Base-by-base conservation (phyloP, 352 stramenopile genomes). In the Globisporangium uncinulatum region DNA sequence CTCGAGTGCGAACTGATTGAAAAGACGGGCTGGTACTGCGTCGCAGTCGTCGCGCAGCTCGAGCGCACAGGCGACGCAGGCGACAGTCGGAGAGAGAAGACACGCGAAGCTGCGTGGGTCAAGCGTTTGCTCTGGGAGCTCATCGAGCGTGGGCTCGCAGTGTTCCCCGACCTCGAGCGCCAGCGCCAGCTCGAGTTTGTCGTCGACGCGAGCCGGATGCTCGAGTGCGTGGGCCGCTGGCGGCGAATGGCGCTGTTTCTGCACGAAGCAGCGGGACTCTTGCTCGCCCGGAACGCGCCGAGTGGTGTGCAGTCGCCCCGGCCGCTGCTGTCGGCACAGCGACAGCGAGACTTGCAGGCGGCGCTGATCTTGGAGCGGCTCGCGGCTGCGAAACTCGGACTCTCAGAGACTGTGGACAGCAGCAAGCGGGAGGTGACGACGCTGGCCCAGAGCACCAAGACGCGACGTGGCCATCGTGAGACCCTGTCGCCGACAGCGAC, bases 1-100 rank as follows among this genome's bases (percentile, higher is more conserved):
- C 73, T 95, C n/a, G 83, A 93, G 59, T 83, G 74, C 51, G 41
- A 83, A 37, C 52, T 95, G 2, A 71, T 95, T 21, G 68, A 88
- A 49, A 79, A 86, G 45, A 54, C 91, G 6, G 85, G 73, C 2
- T 87, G 74, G 69, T 91, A 92, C 44, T 93, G 91, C 51, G 73
- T 79, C 5, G 53, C 61, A 2, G 70, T 90, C n/a, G 70, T 66
- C 0, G 56, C 66, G 6, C 62, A 76, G 37, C 51, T 76, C 43
- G 51, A 61, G n/a, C 57, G 62, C 31, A 42, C 31, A 29, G 7
- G 48, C 48, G 21, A 14, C 6, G 11, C 15, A 9, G 1, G 24
- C 42, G 19, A 56, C 51, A 21, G 36, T 53, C 6, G 39, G 45
- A 8, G 39, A 44, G 71, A 80, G 7, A 86, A 71, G 32, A 54